A percentile compares a stretch with the other conserved stretches of the same genome.
These are phyloP conservation scores for Ceratobasidium sp. DNA, from an alignment of 1,284 basidiomycete species.

Conservation along the genomic window DNA sequence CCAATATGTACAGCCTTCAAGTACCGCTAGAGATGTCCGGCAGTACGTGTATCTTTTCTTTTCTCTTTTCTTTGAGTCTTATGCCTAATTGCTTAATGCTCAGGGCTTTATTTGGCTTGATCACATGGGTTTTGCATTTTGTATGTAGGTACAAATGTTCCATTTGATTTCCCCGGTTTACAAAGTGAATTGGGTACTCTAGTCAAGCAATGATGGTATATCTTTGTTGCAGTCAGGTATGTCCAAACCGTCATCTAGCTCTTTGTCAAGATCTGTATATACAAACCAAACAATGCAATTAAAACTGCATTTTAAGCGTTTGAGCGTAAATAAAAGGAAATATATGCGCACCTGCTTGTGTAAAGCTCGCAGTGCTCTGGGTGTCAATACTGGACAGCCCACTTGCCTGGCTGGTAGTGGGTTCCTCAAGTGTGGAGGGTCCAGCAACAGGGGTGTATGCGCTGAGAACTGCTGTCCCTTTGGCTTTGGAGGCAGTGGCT, in stretches of 20 bases:
- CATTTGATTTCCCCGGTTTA: conserved; percentile 1
- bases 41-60: no score
- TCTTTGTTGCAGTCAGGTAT: neutral
- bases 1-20: no score
- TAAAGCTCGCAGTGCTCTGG: neutral
- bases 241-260: neutral
- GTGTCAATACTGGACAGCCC: no score
- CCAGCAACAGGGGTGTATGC: no score
- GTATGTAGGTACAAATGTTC: neutral
- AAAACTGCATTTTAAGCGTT: neutral
- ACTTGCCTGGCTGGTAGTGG: neutral
- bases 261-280: neutral
- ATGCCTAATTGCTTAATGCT: no score
- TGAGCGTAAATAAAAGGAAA: neutral
- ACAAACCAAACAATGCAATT: neutral
- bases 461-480: neutral
- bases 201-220: neutral
- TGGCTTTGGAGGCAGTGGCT: neutral
- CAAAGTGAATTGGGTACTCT: neutral
- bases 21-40: no score
- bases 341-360: neutral
- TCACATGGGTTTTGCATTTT: neutral
- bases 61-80: no score
- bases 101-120: no score
- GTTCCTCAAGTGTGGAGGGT: no score